phyloP scores from a whole-genome alignment of 2,329 filamentous ascomycete species.

The Metarhizium rileyi region DNA sequence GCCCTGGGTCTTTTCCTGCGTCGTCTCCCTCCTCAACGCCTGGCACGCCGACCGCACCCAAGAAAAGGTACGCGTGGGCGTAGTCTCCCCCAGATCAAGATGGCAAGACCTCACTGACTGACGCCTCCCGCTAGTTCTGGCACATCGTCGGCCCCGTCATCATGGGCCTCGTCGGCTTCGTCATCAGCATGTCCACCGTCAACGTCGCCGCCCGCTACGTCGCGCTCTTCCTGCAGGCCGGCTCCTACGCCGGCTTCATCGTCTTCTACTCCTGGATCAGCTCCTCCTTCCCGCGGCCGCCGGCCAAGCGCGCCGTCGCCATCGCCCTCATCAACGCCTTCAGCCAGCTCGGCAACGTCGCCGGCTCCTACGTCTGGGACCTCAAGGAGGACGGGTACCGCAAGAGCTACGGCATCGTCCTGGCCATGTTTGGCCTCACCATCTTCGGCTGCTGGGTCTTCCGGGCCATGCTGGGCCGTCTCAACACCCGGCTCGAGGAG shows the following conservation, averaged over 20 bases:
- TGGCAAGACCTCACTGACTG: slow-evolving; percentile 4
- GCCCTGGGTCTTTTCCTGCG: slow-evolving; percentile 49
- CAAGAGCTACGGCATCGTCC: slow-evolving; percentile 55
- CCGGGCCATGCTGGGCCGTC: slow-evolving; percentile 32
- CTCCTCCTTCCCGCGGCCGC: slow-evolving; percentile 46
- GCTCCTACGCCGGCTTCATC: slow-evolving; percentile 48
- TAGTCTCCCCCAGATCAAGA: too few relatives aligned
- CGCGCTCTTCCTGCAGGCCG: slow-evolving; percentile 49
- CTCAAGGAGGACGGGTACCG: slow-evolving; percentile 50
- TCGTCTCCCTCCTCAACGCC: slow-evolving; percentile 44
- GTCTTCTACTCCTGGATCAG: slow-evolving; percentile 51
- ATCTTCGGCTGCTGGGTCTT: slow-evolving; percentile 41
- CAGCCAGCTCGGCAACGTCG: slow-evolving; percentile 47
- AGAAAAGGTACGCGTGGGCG: slow-evolving; percentile 38
- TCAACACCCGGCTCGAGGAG: slow-evolving; percentile 39
- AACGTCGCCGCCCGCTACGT: slow-evolving; percentile 49
- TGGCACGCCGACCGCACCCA: slow-evolving; percentile 46
- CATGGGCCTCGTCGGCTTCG: slow-evolving; percentile 44
- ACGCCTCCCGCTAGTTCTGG: slow-evolving; percentile 35
- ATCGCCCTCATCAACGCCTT: slow-evolving; percentile 52
- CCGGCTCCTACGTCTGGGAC: slow-evolving; percentile 54
- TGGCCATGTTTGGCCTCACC: slow-evolving; percentile 53
- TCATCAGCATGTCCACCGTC: slow-evolving; percentile 49
- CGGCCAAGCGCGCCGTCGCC: slow-evolving; percentile 50
- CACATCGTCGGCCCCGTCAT: slow-evolving; percentile 45